Base-by-base conservation (phyloP, 345 rosid species). In the Anacardium occidentale region DNA sequence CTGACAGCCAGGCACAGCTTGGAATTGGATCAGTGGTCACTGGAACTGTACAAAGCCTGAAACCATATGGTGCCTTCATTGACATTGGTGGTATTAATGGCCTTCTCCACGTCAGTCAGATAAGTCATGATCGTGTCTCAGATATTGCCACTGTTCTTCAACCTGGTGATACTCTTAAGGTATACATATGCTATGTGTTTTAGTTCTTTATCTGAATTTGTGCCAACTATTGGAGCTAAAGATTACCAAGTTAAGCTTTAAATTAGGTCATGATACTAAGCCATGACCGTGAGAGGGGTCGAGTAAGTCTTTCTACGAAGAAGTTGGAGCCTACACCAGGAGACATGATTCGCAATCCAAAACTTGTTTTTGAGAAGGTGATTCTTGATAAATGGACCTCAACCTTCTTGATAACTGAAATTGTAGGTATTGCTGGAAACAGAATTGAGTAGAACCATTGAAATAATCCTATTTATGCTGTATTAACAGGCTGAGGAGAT, bases 321-420 rank as follows among this genome's bases (percentile, higher is more conserved):
- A 95, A 95, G 82, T 76, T 95, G 56, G 98, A 95, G 75, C 99
- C 99, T 18, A 95, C 99, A 67, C 99, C 99, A 0, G 98, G 98
- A 56, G 98, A 95, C 79, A 95, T 95, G 99, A 87, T 92, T 74
- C 93, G 98, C 79, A 95, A 95, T 74, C 99, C 99, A 62, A 91
- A 85, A 73, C 98, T 92, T 81, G 98, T 95, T 59, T 92, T 95
- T 55, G 99, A 95, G 84, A 95, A 95, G 99, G 99, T 95, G 81
- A 77, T 48, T 47, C 50, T 29, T 45, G 17, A 25, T 24, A 0
- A 9, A 45, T 53, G 12, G 15, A 6, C 63, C 24, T 26, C 0
- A 1, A 22, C 42, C 21, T 25, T 63, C 21, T 11, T 12, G 3
- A 21, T 40, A 18, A 29, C 34, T 73, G 58, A 48, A 52, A 44